phyloP scores from a whole-genome alignment of 78 protist species.

The Guillardia theta region DNA sequence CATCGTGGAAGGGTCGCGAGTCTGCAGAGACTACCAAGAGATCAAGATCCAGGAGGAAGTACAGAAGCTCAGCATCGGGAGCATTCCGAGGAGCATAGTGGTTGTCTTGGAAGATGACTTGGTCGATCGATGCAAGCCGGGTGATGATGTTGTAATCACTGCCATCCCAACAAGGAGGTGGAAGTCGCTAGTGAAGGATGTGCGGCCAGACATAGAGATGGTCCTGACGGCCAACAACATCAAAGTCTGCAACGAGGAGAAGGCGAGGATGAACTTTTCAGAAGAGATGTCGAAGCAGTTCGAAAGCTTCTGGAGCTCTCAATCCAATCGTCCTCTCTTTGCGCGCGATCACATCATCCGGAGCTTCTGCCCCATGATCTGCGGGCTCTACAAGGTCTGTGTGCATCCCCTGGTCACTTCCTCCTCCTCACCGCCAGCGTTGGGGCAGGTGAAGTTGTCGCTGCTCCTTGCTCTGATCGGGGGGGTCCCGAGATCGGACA shows the following conservation, averaged over 20 bases:
- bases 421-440: too few relatives aligned
- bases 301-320: neutral
- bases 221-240: neutral
- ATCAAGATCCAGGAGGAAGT: slow-evolving; percentile 41
- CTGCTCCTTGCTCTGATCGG: slow-evolving; percentile 80
- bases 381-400: slow-evolving; percentile 47
- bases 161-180: neutral
- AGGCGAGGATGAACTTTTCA: neutral
- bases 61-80: neutral
- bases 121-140: slow-evolving; percentile 12
- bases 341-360: slow-evolving; percentile 18
- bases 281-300: neutral
- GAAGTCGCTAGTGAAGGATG: neutral
- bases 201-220: neutral
- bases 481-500: too few relatives aligned
- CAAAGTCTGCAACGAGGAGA: neutral
- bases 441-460: too few relatives aligned
- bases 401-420: too few relatives aligned
- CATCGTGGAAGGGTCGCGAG: slow-evolving; percentile 3
- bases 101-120: slow-evolving; percentile 9
- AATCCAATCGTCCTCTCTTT: neutral
- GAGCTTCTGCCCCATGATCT: slow-evolving; percentile 22
- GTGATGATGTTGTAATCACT: neutral
- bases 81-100: neutral
- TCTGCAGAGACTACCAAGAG: slow-evolving; percentile 20